Evolutionary conservation across 257 asterid species (phyloP).

Genomic region (Cruciata laevipes): DNA sequence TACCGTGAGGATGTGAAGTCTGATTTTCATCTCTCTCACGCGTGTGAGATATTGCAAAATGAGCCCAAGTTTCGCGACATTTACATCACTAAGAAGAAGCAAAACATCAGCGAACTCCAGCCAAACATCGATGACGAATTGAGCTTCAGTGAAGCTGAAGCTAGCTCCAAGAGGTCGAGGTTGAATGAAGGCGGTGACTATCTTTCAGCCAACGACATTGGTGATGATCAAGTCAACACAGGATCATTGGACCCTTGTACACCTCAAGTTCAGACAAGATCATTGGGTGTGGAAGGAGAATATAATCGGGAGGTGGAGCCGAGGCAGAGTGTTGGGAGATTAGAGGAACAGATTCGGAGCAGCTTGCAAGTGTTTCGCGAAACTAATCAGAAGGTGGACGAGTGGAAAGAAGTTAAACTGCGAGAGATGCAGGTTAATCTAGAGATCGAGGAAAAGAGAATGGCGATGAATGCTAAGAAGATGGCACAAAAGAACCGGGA

Average conservation of each 20-base stretch:
- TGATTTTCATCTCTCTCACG: background rate
- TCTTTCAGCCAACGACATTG: background rate
- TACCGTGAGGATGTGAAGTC: background rate
- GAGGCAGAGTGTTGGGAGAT: background rate
- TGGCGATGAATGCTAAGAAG: background rate
- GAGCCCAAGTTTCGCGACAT: background rate
- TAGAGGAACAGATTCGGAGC: background rate
- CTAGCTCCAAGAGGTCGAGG: background rate
- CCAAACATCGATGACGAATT: background rate
- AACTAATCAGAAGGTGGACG: background rate
- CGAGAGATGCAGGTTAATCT: background rate
- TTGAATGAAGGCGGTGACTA: background rate
- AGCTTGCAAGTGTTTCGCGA: background rate
- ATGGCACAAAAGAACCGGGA: background rate
- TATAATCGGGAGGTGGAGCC: background rate
- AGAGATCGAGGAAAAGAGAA: too few relatives aligned
- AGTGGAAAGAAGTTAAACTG: background rate
- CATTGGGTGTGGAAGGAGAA: background rate
- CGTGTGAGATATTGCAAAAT: background rate
- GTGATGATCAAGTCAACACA: background rate
- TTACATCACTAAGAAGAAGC: background rate
- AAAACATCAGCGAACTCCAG: background rate
- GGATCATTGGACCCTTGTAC: background rate
- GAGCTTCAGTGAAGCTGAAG: background rate
- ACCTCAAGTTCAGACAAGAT: background rate